Conservation (phyloP, 768 basidiomycete genomes). For the Russula sp. region DNA sequence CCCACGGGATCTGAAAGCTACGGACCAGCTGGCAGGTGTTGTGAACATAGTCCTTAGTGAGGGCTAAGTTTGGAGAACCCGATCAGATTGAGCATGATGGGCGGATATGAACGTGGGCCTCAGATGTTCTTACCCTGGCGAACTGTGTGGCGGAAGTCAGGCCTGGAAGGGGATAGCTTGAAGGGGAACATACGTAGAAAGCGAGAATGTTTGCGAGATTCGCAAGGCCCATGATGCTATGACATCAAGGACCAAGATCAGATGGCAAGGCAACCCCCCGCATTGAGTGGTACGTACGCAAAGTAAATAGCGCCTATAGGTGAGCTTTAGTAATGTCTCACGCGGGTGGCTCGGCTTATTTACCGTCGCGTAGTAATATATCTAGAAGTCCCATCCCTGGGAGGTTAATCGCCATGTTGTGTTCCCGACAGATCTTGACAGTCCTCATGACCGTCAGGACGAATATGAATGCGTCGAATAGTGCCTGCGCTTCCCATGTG, state of each 20-base stretch:
- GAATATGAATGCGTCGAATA: constrained; percentile 45
- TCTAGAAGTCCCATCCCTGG: constrained; percentile 35
- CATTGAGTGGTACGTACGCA: constrained; percentile 35
- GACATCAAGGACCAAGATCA: not conserved
- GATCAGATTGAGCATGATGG: constrained; percentile 25
- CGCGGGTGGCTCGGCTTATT: constrained; percentile 19
- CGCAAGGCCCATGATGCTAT: constrained; percentile 46
- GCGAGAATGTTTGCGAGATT: constrained; percentile 46
- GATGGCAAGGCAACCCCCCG: not conserved
- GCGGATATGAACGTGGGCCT: not conserved
- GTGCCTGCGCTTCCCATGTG: constrained; percentile 48
- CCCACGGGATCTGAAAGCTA: not conserved
- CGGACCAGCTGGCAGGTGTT: constrained; percentile 45
- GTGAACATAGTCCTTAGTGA: constrained; percentile 43
- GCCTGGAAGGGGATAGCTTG: not conserved
- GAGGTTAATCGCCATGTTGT: constrained; percentile 25
- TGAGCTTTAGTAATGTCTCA: not conserved
- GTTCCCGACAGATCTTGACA: constrained; percentile 29
- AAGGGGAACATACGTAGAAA: constrained; percentile 31
- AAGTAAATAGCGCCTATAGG: constrained; percentile 48
- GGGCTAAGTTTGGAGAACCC: constrained; percentile 33
- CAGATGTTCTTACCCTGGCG: constrained; percentile 21
- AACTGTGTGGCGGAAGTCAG: constrained; percentile 20
- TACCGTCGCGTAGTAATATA: constrained; percentile 47
- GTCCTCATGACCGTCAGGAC: constrained; percentile 44